A percentile compares a stretch with the other conserved stretches of the same genome.
Conservation (phyloP, 139 green algal species). For the Volvox africanus region DNA sequence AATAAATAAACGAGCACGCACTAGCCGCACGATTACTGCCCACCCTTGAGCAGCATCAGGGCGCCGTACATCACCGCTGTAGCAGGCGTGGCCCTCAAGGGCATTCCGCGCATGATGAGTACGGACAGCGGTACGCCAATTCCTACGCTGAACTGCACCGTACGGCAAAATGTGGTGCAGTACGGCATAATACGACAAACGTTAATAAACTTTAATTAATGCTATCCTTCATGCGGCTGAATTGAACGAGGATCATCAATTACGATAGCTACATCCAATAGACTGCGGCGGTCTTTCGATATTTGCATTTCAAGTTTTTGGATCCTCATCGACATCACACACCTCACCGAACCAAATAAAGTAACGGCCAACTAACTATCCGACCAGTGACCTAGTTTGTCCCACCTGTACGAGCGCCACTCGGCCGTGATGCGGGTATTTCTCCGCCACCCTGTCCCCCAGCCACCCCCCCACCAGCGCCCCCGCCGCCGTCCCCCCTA, state of each 20-base stretch:
- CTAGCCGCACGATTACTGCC: background rate
- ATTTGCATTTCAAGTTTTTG: no score
- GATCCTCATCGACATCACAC: no score
- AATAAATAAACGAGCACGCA: background rate
- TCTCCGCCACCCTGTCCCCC: conserved; percentile 53
- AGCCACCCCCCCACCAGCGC: conserved; percentile 61
- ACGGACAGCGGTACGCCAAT: conserved; percentile 72
- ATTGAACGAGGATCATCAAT: no score
- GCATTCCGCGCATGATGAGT: conserved; percentile 77
- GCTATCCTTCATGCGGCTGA: no score
- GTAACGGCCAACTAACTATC: background rate
- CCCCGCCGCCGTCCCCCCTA: conserved; percentile 64
- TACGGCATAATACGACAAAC: background rate
- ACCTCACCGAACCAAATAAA: background rate
- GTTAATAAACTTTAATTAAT: no score
- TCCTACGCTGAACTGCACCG: conserved; percentile 70
- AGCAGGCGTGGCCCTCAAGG: background rate
- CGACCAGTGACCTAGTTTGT: background rate
- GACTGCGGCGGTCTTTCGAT: no score
- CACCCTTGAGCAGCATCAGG: conserved; percentile 26
- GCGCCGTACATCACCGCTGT: background rate
- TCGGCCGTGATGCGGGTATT: conserved; percentile 56
- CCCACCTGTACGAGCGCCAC: conserved; percentile 60
- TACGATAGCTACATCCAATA: no score
- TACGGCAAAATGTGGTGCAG: background rate